phyloP scores from a whole-genome alignment of 1,284 basidiomycete species.

The Trichosporon coremiiforme region DNA sequence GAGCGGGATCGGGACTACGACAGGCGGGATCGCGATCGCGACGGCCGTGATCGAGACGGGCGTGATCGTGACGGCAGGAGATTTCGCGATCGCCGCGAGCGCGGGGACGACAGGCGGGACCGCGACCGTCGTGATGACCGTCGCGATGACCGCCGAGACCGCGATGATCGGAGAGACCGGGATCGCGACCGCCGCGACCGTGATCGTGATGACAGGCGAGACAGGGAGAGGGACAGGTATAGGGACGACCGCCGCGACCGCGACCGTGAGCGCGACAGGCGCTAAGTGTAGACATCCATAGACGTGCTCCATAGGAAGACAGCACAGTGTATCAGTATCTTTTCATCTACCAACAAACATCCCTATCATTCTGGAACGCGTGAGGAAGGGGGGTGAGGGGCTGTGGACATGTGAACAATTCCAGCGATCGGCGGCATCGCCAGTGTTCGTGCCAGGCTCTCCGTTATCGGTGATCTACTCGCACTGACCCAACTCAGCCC shows the following conservation, averaged over 20 bases:
- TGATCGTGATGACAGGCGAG: neutral
- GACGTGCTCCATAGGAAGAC: neutral
- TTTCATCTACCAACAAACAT: no score
- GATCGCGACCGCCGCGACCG: conserved; percentile 4
- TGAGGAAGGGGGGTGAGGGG: no score
- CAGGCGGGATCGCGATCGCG: conserved; percentile 33
- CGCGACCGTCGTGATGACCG: conserved; percentile 16
- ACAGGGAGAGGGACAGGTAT: conserved; percentile 12
- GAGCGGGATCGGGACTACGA: conserved; percentile 28
- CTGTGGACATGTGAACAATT: neutral
- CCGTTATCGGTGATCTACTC: neutral
- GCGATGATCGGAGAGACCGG: neutral
- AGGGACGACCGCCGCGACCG: neutral
- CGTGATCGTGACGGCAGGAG: conserved; percentile 34
- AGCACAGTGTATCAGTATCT: neutral
- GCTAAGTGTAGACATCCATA: neutral
- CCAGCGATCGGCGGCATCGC: neutral
- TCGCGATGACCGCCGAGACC: conserved; percentile 16
- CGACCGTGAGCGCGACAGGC: neutral
- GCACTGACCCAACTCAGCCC: no score
- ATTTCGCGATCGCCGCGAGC: conserved; percentile 24
- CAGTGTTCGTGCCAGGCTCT: neutral
- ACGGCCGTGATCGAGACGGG: conserved; percentile 20
- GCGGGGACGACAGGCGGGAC: conserved; percentile 30
- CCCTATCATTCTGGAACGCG: no score